Evolutionary conservation across 768 basidiomycete genomes (phyloP).

Genomic region (Tylopilus felleus): DNA sequence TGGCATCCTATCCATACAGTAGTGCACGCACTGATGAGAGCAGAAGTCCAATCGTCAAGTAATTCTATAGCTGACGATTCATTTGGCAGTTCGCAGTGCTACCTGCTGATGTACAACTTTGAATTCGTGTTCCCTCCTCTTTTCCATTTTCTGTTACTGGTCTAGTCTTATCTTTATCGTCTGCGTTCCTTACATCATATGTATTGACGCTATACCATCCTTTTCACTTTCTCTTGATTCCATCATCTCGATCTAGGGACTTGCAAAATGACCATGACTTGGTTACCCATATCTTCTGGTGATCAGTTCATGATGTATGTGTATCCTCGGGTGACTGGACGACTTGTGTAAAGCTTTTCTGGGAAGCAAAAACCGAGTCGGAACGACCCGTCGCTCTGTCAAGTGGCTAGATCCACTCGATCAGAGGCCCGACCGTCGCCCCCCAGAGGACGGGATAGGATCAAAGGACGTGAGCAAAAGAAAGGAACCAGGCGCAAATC

Average conservation of each 20-base stretch:
- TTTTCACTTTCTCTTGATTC: neutral
- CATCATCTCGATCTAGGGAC: neutral
- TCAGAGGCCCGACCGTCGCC: no score
- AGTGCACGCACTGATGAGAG: constrained; percentile 9
- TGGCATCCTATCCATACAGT: constrained; percentile 36
- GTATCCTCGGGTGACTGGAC: neutral
- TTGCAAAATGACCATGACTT: neutral
- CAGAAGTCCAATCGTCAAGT: constrained; percentile 2
- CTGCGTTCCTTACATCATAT: neutral
- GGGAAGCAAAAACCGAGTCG: no score
- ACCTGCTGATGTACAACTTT: neutral
- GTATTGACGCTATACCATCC: neutral
- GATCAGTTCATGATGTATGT: neutral
- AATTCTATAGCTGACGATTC: neutral
- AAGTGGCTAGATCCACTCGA: no score
- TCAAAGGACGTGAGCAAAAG: no score
- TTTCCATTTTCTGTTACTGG: neutral
- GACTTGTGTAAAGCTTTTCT: no score
- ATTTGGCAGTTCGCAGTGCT: neutral
- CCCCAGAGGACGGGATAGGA: no score
- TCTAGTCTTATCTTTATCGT: neutral
- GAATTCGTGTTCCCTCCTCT: neutral
- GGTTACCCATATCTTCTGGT: neutral
- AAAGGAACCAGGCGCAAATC: no score
- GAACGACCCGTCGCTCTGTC: no score